phyloP scores from a whole-genome alignment of 768 basidiomycete genomes.

The Tulasnella calospora region DNA sequence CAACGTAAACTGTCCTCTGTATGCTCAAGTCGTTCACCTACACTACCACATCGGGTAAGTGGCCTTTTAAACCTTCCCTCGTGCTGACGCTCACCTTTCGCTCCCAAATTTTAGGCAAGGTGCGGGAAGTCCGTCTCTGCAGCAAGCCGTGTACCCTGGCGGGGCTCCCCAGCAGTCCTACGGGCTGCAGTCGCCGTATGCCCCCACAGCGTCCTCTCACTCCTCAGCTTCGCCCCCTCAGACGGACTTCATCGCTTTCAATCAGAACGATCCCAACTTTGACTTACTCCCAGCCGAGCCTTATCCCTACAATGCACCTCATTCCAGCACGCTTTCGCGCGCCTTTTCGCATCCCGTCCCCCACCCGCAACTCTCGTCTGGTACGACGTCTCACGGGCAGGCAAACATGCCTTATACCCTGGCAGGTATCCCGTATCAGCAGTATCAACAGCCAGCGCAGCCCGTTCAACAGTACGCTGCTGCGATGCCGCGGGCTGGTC shows the following conservation, averaged over 20 bases:
- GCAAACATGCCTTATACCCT: neutral
- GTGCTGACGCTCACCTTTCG: neutral
- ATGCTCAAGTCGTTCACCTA: neutral
- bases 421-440: neutral
- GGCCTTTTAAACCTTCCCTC: neutral
- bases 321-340: slow-evolving; percentile 18
- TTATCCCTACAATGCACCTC: neutral
- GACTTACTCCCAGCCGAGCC: slow-evolving; percentile 9
- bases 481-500: neutral
- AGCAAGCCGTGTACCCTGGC: neutral
- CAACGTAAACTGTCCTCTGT: slow-evolving; percentile 8
- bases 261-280: neutral
- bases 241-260: neutral
- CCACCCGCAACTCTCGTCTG: neutral
- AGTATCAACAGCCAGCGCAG: slow-evolving; percentile 13
- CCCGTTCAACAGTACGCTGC: neutral
- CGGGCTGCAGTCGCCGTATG: neutral
- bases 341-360: slow-evolving; percentile 8
- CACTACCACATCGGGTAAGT: slow-evolving; percentile 2
- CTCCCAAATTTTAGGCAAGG: neutral
- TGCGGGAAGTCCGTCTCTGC: neutral
- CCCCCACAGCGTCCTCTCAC: neutral
- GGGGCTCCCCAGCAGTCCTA: neutral
- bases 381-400: slow-evolving; percentile 16
- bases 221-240: slow-evolving; percentile 7